These are phyloP conservation scores for Coelastrella sp. DNA, from an alignment of 139 green algal species.

Conservation along the genomic window DNA sequence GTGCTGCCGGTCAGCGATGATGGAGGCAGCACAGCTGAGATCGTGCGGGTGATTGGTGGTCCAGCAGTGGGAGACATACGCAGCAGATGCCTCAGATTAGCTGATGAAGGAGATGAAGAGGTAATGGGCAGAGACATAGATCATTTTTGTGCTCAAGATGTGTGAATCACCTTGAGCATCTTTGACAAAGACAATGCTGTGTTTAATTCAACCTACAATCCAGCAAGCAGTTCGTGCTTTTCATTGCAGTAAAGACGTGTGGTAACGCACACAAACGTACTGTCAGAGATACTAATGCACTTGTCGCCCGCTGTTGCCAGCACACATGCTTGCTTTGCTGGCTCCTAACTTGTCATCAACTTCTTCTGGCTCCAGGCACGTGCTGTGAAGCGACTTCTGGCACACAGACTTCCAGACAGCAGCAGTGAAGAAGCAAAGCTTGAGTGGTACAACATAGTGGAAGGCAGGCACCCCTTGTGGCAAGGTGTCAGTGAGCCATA, in stretches of 20 bases:
- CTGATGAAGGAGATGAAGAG: conserved; percentile 90
- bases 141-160: no score
- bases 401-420: conserved; percentile 82
- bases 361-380: conserved; percentile 60
- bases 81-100: conserved; percentile 93
- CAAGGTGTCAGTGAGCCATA: conserved; percentile 93
- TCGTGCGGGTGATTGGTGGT: conserved; percentile 96
- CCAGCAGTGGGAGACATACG: conserved; percentile 98
- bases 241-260: no score
- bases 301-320: background rate
- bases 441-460: conserved; percentile 90
- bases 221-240: no score
- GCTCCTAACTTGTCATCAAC: no score
- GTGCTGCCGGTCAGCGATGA: conserved; percentile 98
- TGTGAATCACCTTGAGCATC: no score
- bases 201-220: no score
- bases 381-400: conserved; percentile 89
- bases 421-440: conserved; percentile 68
- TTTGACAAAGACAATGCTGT: no score
- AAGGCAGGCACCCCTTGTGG: conserved; percentile 95
- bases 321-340: background rate
- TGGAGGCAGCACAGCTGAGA: conserved; percentile 96
- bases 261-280: no score
- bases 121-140: no score
- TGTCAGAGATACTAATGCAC: no score